Percentiles rank a stretch among this genome's conserved stretches.
Evolutionary conservation across 2,329 filamentous ascomycete genomes (phyloP).

Genomic region (Fonsecaea multimorphosa): DNA sequence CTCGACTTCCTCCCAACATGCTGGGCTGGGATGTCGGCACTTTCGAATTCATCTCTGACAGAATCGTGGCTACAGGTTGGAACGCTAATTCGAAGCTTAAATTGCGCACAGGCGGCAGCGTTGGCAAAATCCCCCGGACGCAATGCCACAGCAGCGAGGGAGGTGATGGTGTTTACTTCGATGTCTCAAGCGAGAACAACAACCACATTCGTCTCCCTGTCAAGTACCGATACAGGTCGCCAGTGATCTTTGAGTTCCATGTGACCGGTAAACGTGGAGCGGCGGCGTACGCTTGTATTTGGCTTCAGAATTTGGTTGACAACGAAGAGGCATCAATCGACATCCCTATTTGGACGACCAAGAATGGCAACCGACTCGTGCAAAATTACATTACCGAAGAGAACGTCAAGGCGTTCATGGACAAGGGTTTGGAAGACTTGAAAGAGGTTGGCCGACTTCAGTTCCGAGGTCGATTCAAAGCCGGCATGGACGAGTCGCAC

Average conservation of each 20-base stretch:
- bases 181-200: conserved; percentile 60
- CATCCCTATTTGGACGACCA: conserved; percentile 88
- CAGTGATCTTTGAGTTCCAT: conserved; percentile 87
- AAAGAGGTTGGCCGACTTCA: conserved; percentile 80
- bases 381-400: conserved; percentile 91
- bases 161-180: conserved; percentile 66
- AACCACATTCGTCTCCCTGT: conserved; percentile 77
- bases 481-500: conserved; percentile 87
- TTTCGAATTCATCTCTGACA: conserved; percentile 80
- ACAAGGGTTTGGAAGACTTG: conserved; percentile 76
- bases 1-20: conserved; percentile 80
- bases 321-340: conserved; percentile 78
- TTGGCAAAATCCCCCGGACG: conserved; percentile 69
- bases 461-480: conserved; percentile 83
- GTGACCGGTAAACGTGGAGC: conserved; percentile 70
- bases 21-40: conserved; percentile 96
- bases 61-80: conserved; percentile 64
- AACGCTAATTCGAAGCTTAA: conserved; percentile 72
- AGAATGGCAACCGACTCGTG: conserved; percentile 74
- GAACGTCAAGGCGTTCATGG: conserved; percentile 65
- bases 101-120: conserved; percentile 83
- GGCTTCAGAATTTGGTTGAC: conserved; percentile 85
- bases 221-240: conserved; percentile 86
- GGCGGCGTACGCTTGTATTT: conserved; percentile 78
- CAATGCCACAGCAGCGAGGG: conserved; percentile 66